Percentiles rank a stretch among this genome's conserved stretches.
Evolutionary conservation across 768 basidiomycete species (phyloP).

Genomic region (Clitopilus hobsonii): DNA sequence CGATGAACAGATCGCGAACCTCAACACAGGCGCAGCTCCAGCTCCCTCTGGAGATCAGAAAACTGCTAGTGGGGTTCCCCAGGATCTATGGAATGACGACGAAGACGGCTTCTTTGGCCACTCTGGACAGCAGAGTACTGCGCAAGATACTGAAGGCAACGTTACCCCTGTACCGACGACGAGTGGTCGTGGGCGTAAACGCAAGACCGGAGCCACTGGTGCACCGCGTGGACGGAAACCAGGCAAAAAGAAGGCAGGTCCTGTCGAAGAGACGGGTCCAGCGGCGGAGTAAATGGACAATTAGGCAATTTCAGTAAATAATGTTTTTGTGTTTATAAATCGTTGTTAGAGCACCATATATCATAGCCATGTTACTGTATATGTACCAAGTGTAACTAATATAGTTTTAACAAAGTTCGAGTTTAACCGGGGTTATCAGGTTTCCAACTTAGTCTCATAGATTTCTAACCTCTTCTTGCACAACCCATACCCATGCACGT

Average conservation of each 20-base stretch:
- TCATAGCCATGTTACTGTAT: background rate
- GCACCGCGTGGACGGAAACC: constrained; percentile 35
- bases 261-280: background rate
- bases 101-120: constrained; percentile 85
- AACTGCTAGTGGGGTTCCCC: constrained; percentile 31
- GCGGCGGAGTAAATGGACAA: background rate
- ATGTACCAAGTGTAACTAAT: background rate
- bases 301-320: background rate
- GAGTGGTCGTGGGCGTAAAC: constrained; percentile 36
- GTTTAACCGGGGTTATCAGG: too few relatives aligned
- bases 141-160: constrained; percentile 29
- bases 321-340: background rate
- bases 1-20: constrained; percentile 84
- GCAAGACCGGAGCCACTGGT: constrained; percentile 30
- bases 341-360: background rate
- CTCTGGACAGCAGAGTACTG: constrained; percentile 19
- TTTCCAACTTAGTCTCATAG: too few relatives aligned
- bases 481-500: too few relatives aligned
- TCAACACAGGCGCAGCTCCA: constrained; percentile 44
- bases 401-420: too few relatives aligned
- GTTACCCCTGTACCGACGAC: constrained; percentile 21
- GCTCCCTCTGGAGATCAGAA: constrained; percentile 26
- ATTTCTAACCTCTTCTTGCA: too few relatives aligned
- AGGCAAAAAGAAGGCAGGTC: constrained; percentile 28
- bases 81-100: constrained; percentile 83